Evolutionary conservation across 1,284 basidiomycete species (phyloP).

Genomic region (Kalmanozyma brasiliensis): DNA sequence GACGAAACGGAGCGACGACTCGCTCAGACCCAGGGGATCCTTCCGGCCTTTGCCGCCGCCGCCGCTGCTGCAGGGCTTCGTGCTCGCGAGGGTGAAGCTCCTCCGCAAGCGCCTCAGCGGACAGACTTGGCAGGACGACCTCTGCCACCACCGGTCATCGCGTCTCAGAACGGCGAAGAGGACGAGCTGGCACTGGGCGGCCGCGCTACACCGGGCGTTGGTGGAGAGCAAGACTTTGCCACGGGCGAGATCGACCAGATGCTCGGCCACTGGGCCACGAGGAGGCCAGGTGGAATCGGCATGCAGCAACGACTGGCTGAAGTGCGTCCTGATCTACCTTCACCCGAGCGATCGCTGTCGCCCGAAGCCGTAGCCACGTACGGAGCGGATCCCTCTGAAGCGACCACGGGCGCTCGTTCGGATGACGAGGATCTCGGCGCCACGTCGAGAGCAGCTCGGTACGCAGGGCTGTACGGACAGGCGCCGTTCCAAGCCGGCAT

Average conservation of each 20-base stretch:
- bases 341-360: conserved; percentile 40
- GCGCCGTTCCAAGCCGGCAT: conserved; percentile 16
- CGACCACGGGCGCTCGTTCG: conserved; percentile 36
- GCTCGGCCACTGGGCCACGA: conserved; percentile 49
- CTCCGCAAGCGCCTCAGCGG: conserved; percentile 44
- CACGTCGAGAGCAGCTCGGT: conserved; percentile 76
- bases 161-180: conserved; percentile 47
- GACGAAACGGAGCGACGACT: conserved; percentile 54
- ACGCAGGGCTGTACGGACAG: conserved; percentile 74
- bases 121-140: conserved; percentile 57
- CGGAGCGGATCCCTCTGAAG: conserved; percentile 17
- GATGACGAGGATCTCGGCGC: conserved; percentile 42
- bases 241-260: conserved; percentile 61
- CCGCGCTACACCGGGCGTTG: conserved; percentile 44
- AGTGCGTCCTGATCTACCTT: conserved; percentile 31
- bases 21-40: conserved; percentile 38
- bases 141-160: conserved; percentile 63
- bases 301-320: conserved; percentile 39
- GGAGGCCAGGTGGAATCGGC: conserved; percentile 22
- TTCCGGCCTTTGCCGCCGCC: conserved; percentile 37
- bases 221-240: conserved; percentile 51
- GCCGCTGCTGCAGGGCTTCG: conserved; percentile 34
- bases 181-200: conserved; percentile 52
- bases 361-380: conserved; percentile 19
- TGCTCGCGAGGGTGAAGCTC: conserved; percentile 24